A percentile compares a stretch with the other conserved stretches of the same genome.
Evolutionary conservation across 306 rosid species (phyloP).

Genomic region (Echinosophora koreensis): DNA sequence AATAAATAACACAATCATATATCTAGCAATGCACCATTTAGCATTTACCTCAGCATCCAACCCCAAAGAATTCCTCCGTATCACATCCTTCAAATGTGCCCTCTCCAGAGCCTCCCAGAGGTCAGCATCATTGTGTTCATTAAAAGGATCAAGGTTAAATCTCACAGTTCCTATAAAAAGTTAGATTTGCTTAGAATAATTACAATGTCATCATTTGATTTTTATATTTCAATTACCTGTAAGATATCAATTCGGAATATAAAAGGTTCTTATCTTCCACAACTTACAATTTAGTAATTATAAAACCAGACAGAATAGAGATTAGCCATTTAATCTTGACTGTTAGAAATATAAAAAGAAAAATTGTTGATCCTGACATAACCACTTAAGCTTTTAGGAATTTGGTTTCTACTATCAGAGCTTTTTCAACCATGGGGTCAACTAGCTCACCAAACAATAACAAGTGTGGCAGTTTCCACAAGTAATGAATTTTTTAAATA

Average conservation of each 20-base stretch:
- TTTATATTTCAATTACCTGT: constrained; percentile 27
- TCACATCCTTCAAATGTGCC: constrained; percentile 88
- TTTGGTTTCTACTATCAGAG: constrained; percentile 19
- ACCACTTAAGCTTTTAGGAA: constrained; percentile 21
- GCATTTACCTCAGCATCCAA: constrained; percentile 82
- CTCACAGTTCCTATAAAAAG: constrained; percentile 75
- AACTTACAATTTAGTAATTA: constrained; percentile 36
- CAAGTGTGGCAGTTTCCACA: background rate
- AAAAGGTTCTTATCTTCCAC: constrained; percentile 6
- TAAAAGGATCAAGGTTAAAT: constrained; percentile 90
- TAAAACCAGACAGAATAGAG: constrained; percentile 27
- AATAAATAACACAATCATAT: constrained; percentile 13
- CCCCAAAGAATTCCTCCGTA: constrained; percentile 79
- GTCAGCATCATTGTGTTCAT: constrained; percentile 88
- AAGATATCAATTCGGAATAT: constrained; percentile 30
- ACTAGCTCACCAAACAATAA: constrained; percentile 3
- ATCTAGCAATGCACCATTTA: constrained; percentile 19
- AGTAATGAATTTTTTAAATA: constrained; percentile 7
- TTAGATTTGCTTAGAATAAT: constrained; percentile 28
- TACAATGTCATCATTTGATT: constrained; percentile 24
- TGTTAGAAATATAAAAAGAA: background rate
- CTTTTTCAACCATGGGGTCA: constrained; percentile 33
- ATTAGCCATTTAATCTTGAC: background rate
- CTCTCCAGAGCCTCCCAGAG: constrained; percentile 96
- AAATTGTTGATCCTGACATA: constrained; percentile 25